phyloP scores from a whole-genome alignment of 306 rosid genomes.

The Medicago truncatula region MtrunA17r5.0-ANR NC_053043.1:7361001-7361500 shows the following conservation, averaged over 20 bases:
- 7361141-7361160: constrained; percentile 93
- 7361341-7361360: constrained; percentile 98
- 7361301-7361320: constrained; percentile 90
- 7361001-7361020: constrained; percentile 99
- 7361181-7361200: constrained; percentile 96
- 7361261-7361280: constrained; percentile 77
- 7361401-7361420: constrained; percentile 94
- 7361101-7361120: constrained; percentile 89
- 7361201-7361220: constrained; percentile 82
- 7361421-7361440: constrained; percentile 95
- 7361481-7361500: constrained; percentile 96
- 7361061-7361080: constrained; percentile 89
- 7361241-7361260: constrained; percentile 62
- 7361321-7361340: constrained; percentile 87
- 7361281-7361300: constrained; percentile 77
- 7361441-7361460: constrained; percentile 70
- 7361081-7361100: constrained; percentile 95
- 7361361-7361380: constrained; percentile 96
- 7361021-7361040: constrained; percentile 92
- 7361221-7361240: constrained; percentile 71
- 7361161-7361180: constrained; percentile 91
- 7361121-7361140: constrained; percentile 94
- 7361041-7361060: constrained; percentile 69
- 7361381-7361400: constrained; percentile 94
- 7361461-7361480: constrained; percentile 70